Percentiles rank a stretch among this genome's conserved stretches.
phyloP scores from a whole-genome alignment of 257 asterid genomes.

The Fraxinus americana region DNA sequence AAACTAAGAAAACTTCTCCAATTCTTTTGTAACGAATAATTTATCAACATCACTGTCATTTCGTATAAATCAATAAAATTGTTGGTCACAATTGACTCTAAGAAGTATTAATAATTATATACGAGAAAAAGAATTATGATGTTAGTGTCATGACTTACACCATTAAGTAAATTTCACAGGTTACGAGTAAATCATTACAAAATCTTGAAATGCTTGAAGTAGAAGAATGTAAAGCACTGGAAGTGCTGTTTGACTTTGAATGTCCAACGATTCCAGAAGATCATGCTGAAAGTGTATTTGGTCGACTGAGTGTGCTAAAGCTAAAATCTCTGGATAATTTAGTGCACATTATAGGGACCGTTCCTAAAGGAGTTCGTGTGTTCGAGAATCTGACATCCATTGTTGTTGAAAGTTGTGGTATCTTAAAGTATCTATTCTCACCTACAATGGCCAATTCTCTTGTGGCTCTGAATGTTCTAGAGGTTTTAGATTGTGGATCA shows the following conservation, averaged over 20 bases:
- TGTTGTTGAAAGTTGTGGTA: neutral
- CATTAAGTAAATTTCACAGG: too few relatives aligned
- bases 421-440: neutral
- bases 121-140: too few relatives aligned
- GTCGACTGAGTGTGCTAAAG: neutral
- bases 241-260: conserved; percentile 7
- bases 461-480: neutral
- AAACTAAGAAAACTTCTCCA: too few relatives aligned
- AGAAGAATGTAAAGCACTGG: too few relatives aligned
- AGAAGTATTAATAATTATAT: too few relatives aligned
- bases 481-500: neutral
- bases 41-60: too few relatives aligned
- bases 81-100: too few relatives aligned
- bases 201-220: neutral
- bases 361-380: neutral
- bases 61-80: too few relatives aligned
- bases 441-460: conserved; percentile 6
- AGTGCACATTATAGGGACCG: neutral
- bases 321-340: neutral
- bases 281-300: neutral
- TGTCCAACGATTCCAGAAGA: neutral
- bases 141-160: too few relatives aligned
- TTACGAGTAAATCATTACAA: neutral
- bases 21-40: too few relatives aligned
- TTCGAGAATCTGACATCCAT: neutral